A percentile compares a stretch with the other conserved stretches of the same genome.
These are phyloP conservation scores for Hanseniaspora thailandica DNA, from an alignment of 805 yeast species.

Conservation along the genomic window DNA sequence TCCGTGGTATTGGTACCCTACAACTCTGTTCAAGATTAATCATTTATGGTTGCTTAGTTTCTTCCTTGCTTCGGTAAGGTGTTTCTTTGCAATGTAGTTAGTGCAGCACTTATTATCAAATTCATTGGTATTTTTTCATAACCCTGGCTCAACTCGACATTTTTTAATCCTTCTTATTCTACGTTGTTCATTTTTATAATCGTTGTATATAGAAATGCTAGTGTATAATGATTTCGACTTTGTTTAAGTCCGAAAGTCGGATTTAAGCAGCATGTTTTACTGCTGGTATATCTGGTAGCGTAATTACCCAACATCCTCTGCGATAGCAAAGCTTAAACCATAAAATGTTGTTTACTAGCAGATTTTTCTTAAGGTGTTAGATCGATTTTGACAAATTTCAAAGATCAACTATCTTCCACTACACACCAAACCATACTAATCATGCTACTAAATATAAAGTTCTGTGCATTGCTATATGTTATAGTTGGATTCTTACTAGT, in stretches of 20 bases:
- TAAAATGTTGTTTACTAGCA: too few relatives aligned
- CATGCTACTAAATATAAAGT: background rate
- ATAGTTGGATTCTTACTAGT: background rate
- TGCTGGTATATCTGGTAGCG: too few relatives aligned
- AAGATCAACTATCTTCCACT: too few relatives aligned
- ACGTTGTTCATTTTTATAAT: background rate
- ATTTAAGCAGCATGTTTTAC: too few relatives aligned
- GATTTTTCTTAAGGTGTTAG: too few relatives aligned
- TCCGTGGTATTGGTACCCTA: slow-evolving; percentile 15
- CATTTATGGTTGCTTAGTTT: slow-evolving; percentile 10
- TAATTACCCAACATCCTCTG: too few relatives aligned
- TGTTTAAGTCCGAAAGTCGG: too few relatives aligned
- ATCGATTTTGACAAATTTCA: too few relatives aligned
- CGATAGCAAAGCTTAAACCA: too few relatives aligned
- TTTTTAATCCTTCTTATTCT: background rate
- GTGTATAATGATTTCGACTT: too few relatives aligned
- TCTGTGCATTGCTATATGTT: background rate
- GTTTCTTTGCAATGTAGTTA: slow-evolving; percentile 9
- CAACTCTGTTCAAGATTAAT: slow-evolving; percentile 17
- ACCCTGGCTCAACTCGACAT: slow-evolving; percentile 2
- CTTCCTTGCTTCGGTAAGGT: slow-evolving; percentile 12
- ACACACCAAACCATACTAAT: background rate
- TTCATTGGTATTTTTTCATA: background rate
- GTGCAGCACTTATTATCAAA: background rate
- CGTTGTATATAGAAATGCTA: background rate